Evolutionary conservation across 129 eudicot genomes (phyloP), one percentile per base, ranked within the genome.

Genomic region (Apium graveolens): DNA sequence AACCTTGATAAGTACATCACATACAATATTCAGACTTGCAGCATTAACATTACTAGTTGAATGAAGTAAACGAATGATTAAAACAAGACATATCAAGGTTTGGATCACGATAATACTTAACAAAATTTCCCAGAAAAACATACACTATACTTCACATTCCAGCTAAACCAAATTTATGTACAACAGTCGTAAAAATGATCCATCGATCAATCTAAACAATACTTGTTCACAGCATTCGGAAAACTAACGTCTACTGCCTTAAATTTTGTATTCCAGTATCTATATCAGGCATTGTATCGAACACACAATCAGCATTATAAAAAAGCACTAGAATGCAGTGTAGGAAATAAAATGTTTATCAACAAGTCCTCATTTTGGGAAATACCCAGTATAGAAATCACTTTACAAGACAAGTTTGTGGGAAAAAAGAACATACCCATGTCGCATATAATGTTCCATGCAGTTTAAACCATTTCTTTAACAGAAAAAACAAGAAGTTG

Each of bases 1-100:
- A 74, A 85, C 78, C 85, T 87, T 82, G 7, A 80, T 70, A 38
- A 85, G 86, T 44, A 51, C 88, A 82, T 85, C 75, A 49, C 63
- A 79, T 20, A 85, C 74, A 62, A 82, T 69, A 73, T 18, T 39
- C 31, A 75, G 80, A 20, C 77, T 31, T 32, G 55, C 72, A 11
- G n/a, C 49, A 74, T 76, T 31, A 11, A 17, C 43, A 74, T 76
- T 38, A 70, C 46, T 75, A 44, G 79, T 7, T 16, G 35, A 55
- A 62, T 80, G 85, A 77, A 87, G 51, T 63, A 87, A 46, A 32
- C 26, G n/a, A 11, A 66, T 66, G 14, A 65, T 29, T 18, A 65
- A 65, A 65, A 65, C 63, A 53, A 24, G 63, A 20, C 27, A 20
- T 7, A 53, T 65, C 37, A 63, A 3, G 37, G 37, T 35, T 35